Percentiles rank a stretch among this genome's conserved stretches.
These are phyloP conservation scores for Bipolaris bicolor DNA, from an alignment of 2,329 filamentous ascomycete genomes.

Conservation along the genomic window DNA sequence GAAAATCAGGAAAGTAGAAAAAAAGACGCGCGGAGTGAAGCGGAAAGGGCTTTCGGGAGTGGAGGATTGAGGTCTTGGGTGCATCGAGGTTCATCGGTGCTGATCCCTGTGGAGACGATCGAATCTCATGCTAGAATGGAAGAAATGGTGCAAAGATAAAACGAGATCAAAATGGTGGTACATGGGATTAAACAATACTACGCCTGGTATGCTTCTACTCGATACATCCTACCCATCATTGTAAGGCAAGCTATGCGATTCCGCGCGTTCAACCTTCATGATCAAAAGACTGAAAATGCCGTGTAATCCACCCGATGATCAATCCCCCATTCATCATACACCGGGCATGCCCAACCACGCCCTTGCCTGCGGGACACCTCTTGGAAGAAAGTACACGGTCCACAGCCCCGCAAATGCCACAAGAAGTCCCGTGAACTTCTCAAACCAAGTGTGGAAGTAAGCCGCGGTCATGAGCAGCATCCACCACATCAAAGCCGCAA, in stretches of 20 bases:
- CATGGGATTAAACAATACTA: slow-evolving; percentile 11
- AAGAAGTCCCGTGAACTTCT: slow-evolving; percentile 71
- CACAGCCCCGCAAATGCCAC: slow-evolving; percentile 56
- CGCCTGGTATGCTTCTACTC: slow-evolving; percentile 2
- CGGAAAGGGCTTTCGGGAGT: background rate
- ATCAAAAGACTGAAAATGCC: background rate
- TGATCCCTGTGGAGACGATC: background rate
- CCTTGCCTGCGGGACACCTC: slow-evolving; percentile 52
- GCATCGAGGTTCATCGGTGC: background rate
- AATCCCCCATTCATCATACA: slow-evolving; percentile 28
- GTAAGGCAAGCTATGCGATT: background rate
- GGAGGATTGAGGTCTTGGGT: background rate
- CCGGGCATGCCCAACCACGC: slow-evolving; percentile 57
- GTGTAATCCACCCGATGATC: background rate
- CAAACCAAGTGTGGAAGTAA: slow-evolving; percentile 98
- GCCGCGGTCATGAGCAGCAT: slow-evolving; percentile 99
- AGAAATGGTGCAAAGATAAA: background rate
- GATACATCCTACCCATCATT: slow-evolving; percentile 5
- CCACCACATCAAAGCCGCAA: slow-evolving; percentile 80
- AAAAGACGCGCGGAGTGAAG: background rate
- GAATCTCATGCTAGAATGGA: background rate
- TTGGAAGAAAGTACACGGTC: slow-evolving; percentile 56
- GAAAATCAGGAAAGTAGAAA: background rate
- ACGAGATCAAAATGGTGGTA: background rate
- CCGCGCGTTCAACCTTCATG: background rate